A percentile compares a stretch with the other conserved stretches of the same genome.
Conservation (phyloP, 2,329 filamentous ascomycete species). For the Teratosphaeria nubilosa region DNA sequence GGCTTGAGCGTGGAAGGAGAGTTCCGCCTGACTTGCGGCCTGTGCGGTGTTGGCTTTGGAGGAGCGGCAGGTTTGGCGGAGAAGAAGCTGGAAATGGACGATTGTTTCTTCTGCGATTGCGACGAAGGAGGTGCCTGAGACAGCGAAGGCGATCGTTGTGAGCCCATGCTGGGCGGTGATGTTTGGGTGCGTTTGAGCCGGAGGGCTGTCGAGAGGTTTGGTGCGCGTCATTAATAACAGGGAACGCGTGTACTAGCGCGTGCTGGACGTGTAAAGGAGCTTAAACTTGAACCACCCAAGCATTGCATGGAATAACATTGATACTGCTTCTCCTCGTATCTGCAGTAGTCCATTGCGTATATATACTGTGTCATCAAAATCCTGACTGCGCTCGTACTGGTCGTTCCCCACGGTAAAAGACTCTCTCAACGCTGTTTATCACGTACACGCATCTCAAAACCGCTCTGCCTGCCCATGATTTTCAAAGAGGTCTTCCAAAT, state of each 20-base stretch:
- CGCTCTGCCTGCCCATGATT: slow-evolving; percentile 45
- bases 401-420: background rate
- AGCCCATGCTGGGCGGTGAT: background rate
- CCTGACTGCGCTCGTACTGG: background rate
- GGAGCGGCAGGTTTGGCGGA: slow-evolving; percentile 16
- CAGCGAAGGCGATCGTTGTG: background rate
- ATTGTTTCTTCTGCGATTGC: slow-evolving; percentile 55
- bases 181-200: background rate
- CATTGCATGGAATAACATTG: background rate
- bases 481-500: slow-evolving; percentile 80
- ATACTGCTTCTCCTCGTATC: background rate
- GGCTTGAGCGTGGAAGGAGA: slow-evolving; percentile 2
- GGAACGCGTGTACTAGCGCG: background rate
- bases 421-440: background rate
- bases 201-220: background rate
- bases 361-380: background rate
- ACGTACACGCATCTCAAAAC: background rate
- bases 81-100: slow-evolving; percentile 56
- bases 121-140: background rate
- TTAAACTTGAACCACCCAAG: background rate
- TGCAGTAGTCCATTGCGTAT: background rate
- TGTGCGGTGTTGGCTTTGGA: slow-evolving; percentile 13
- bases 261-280: background rate
- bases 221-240: background rate
- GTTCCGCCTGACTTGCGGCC: background rate